A percentile compares a stretch with the other conserved stretches of the same genome.
Conservation (phyloP, 139 green algal genomes). For the Yamagishiella unicocca region DNA sequence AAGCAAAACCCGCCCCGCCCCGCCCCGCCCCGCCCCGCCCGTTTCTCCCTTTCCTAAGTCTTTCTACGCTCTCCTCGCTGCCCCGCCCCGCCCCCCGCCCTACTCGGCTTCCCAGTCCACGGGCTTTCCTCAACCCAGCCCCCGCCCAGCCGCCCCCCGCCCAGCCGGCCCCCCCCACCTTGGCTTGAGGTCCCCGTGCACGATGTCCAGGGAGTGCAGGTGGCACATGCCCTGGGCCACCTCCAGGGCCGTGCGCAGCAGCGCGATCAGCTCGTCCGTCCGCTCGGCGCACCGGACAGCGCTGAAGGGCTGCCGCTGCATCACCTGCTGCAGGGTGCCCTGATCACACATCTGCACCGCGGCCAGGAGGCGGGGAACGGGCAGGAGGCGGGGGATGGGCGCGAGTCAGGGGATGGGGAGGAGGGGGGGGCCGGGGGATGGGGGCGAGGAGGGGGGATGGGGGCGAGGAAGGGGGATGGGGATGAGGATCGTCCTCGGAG, state of each 20-base stretch:
- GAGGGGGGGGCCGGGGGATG: too few species aligned
- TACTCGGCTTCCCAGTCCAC: neutral
- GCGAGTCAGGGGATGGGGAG: too few species aligned
- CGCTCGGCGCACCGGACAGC: neutral
- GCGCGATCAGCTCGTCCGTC: conserved; percentile 7
- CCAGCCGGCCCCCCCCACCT: neutral
- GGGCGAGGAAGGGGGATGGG: too few species aligned
- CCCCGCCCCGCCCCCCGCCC: too few species aligned
- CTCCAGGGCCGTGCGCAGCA: conserved; percentile 43
- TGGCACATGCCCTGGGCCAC: conserved; percentile 48
- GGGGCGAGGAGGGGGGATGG: too few species aligned
- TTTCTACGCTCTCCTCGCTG: too few species aligned
- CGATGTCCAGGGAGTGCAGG: conserved; percentile 36
- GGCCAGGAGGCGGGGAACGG: too few species aligned
- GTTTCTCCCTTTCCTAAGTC: too few species aligned
- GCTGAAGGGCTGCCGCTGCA: conserved; percentile 2
- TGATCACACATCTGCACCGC: conserved; percentile 28
- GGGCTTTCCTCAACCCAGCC: neutral
- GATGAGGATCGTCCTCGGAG: too few species aligned
- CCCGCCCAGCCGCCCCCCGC: neutral
- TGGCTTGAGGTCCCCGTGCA: conserved; percentile 43
- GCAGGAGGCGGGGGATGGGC: too few species aligned
- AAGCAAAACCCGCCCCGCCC: too few species aligned
- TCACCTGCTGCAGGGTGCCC: neutral
- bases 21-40: too few species aligned